These are phyloP conservation scores for Claviceps citrina DNA, from an alignment of 2,329 filamentous ascomycete genomes.

Conservation along the genomic window DNA sequence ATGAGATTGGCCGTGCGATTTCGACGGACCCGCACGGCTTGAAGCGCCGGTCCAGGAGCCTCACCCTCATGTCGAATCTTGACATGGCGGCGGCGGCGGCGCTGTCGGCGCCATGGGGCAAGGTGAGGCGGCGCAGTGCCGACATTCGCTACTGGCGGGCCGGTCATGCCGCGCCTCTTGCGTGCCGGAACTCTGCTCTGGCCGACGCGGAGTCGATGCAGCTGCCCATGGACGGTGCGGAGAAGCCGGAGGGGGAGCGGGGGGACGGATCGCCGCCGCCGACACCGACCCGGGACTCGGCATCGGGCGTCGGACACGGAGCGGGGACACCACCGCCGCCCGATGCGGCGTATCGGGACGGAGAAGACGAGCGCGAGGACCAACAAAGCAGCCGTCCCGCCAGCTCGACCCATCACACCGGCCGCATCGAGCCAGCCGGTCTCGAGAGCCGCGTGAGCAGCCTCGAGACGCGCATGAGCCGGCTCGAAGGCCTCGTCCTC, in stretches of 20 bases:
- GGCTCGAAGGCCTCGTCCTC: slow-evolving; percentile 36
- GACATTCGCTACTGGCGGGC: slow-evolving; percentile 51
- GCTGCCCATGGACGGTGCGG: slow-evolving; percentile 17
- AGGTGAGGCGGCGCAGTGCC: slow-evolving; percentile 39
- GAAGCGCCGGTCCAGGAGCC: slow-evolving; percentile 42
- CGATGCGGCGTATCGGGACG: neutral
- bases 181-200: slow-evolving; percentile 36
- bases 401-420: neutral
- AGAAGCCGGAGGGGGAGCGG: slow-evolving; percentile 13
- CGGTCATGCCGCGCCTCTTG: slow-evolving; percentile 37
- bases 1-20: slow-evolving; percentile 47
- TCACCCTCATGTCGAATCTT: slow-evolving; percentile 37
- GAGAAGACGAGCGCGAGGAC: neutral
- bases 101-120: slow-evolving; percentile 10
- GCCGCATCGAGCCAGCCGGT: slow-evolving; percentile 28
- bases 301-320: neutral
- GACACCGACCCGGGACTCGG: slow-evolving; percentile 12
- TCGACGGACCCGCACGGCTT: slow-evolving; percentile 36
- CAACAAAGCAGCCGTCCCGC: neutral
- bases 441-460: slow-evolving; percentile 36
- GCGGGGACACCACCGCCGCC: neutral
- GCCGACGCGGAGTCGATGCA: slow-evolving; percentile 17
- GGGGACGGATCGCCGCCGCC: neutral
- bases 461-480: slow-evolving; percentile 36
- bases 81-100: slow-evolving; percentile 8